Evolutionary conservation across 306 rosid species (phyloP), one percentile per base, ranked within the genome.

Genomic region (Rosa persica): DNA sequence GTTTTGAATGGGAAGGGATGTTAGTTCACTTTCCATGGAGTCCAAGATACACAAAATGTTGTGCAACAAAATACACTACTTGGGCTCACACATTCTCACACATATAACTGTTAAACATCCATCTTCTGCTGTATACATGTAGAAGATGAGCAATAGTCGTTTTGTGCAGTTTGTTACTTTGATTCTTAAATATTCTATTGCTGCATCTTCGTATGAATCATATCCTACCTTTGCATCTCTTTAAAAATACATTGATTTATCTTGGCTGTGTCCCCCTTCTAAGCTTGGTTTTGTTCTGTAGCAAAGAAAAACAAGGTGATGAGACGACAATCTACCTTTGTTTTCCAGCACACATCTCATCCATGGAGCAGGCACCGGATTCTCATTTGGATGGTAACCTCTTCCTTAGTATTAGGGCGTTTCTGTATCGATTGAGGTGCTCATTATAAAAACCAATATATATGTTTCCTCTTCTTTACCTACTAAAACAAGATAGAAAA

Each of bases 361-460:
- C 98, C 98, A 43, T 95, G 98, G 98, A 95, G 98, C 90, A 89
- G 93, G 89, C 91, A 73, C 86, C 91, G 89, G 75, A 75, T 88
- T 86, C 90, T 95, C 65, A 87, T 87, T 77, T 95, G 98, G 98
- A 95, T 92, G 98, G 98, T 95, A 68, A 82, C 73, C 27, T 88
- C 82, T 7, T 16, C 23, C 64, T 72, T 12, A 20, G 12, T 20
- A 43, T 48, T 17, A 13, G 23, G 75, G 23, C 15, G 13, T 25
- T 70, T 47, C 22, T 70, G 40, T 46, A 30, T 47, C 16, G 72
- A 42, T 42, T 39, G 72, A 67, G 48, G 19, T 15, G 47, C 43
- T 66, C 46, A 34, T 15, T 66, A 38, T 17, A 23, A 8, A 67
- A 36, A 30, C 23, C 30, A n/a, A n/a, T 43, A 19, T 34, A 62